Base-by-base conservation (phyloP, 371 early-diverging fungal genomes). In the Cokeromyces recurvatus region DNA sequence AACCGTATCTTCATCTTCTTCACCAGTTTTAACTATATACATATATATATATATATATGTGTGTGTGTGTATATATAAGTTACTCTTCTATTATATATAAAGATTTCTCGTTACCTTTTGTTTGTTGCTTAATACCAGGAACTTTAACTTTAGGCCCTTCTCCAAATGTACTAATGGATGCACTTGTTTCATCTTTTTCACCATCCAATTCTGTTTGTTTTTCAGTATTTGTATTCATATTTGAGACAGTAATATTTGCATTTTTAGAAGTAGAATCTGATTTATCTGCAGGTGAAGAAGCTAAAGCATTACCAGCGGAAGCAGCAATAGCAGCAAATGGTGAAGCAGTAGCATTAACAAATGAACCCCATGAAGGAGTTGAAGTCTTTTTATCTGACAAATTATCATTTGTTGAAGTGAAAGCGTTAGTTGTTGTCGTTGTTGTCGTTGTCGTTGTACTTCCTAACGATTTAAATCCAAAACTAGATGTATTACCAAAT, bases 1-100 rank as follows among this genome's bases (percentile, higher is more conserved):
- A 5, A 71, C 42, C 8, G 71, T 74, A 3, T 59, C 39, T 40
- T 77, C 77, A 40, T 77, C 64, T 38, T 77, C 77, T 53, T 77
- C 77, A 2, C 77, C 77, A 0, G 77, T 77, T 20, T 48, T 58
- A 7, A 77, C 72, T 71, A 11, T 34, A 11, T 15, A 11, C 20
- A 34, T 23, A 9, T 9, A 40, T 21, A 39, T 8, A 38, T 35
- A n/a, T n/a, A n/a, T n/a, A n/a, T n/a, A n/a, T n/a, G n/a, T n/a
- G n/a, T n/a, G n/a, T n/a, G n/a, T n/a, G n/a, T n/a, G n/a, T n/a
- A n/a, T n/a, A n/a, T n/a, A n/a, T n/a, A n/a, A n/a, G n/a, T n/a
- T n/a, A n/a, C n/a, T n/a, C n/a, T n/a, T n/a, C n/a, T n/a, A n/a
- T n/a, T n/a, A n/a, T n/a, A n/a, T n/a, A n/a, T n/a, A n/a, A n/a